Conservation (phyloP, 805 yeast species). For the Saturnispora sanitii region DNA sequence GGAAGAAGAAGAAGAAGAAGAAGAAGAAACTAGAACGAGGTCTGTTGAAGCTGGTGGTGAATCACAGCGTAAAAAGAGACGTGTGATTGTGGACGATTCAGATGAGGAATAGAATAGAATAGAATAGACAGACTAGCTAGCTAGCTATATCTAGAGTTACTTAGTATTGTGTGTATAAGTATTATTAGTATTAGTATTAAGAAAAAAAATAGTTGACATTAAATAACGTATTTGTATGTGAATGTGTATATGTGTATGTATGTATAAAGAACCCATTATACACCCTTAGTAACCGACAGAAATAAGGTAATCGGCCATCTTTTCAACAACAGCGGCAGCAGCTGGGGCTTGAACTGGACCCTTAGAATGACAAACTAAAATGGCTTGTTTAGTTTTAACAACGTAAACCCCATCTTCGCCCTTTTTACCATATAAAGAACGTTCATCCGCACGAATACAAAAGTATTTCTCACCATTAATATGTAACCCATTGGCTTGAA, state of each 20-base stretch:
- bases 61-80: slow-evolving; percentile 35
- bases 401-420: slow-evolving; percentile 83
- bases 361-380: slow-evolving; percentile 89
- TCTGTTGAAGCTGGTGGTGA: slow-evolving; percentile 40
- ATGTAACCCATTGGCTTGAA: slow-evolving; percentile 83
- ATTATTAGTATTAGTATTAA: too few relatives aligned
- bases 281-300: slow-evolving; percentile 60
- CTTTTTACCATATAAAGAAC: slow-evolving; percentile 88
- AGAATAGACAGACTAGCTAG: background rate
- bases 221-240: too few relatives aligned
- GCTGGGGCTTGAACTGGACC: slow-evolving; percentile 87
- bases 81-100: slow-evolving; percentile 34
- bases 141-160: background rate
- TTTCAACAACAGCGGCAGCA: slow-evolving; percentile 91
- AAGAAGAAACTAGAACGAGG: too few relatives aligned
- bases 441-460: slow-evolving; percentile 77
- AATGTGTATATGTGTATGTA: too few relatives aligned
- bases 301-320: slow-evolving; percentile 89
- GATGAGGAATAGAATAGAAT: slow-evolving; percentile 26
- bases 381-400: slow-evolving; percentile 90
- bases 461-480: slow-evolving; percentile 81
- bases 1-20: slow-evolving; percentile 36
- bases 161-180: background rate
- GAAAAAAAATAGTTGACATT: background rate
- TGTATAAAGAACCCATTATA: background rate